A percentile compares a stretch with the other conserved stretches of the same genome.
These are phyloP conservation scores for Phyllostachys edulis DNA, from an alignment of 176 grass and related monocot genomes.

Conservation along the genomic window DNA sequence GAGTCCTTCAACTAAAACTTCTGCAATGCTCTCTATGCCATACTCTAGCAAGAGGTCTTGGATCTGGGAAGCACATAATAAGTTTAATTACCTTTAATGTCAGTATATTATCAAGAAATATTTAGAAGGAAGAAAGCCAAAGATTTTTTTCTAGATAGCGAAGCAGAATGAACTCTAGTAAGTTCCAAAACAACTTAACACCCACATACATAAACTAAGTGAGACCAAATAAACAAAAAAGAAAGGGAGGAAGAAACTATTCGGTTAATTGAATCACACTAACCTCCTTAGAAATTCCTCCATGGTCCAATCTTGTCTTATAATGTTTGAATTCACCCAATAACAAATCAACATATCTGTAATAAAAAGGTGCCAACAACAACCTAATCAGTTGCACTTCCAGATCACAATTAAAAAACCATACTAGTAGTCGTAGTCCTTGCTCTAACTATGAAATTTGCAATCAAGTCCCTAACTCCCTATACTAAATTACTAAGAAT, in stretches of 20 bases:
- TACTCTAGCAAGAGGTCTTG: constrained; percentile 84
- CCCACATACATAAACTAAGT: neutral
- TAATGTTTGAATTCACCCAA: constrained; percentile 99
- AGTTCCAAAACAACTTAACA: constrained; percentile 17
- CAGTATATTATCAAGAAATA: neutral
- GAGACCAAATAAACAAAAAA: constrained; percentile 8
- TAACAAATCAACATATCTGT: constrained; percentile 93
- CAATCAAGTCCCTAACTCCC: constrained; percentile 2
- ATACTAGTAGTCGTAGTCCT: neutral
- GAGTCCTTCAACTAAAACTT: constrained; percentile 91
- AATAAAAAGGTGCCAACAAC: constrained; percentile 28
- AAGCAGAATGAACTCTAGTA: neutral
- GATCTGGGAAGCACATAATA: constrained; percentile 52
- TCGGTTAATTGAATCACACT: neutral
- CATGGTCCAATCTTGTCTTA: constrained; percentile 95
- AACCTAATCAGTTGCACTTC: constrained; percentile 4
- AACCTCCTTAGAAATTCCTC: constrained; percentile 92
- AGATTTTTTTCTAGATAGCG: neutral
- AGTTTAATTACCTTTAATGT: constrained; percentile 8
- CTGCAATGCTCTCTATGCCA: constrained; percentile 76
- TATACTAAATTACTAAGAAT: neutral
- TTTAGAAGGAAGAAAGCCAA: neutral
- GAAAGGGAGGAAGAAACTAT: neutral
- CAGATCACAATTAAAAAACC: constrained; percentile 6
- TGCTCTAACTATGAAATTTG: neutral